phyloP scores from a whole-genome alignment of 2,329 filamentous ascomycete species.

The Penicillium sp. region DNA sequence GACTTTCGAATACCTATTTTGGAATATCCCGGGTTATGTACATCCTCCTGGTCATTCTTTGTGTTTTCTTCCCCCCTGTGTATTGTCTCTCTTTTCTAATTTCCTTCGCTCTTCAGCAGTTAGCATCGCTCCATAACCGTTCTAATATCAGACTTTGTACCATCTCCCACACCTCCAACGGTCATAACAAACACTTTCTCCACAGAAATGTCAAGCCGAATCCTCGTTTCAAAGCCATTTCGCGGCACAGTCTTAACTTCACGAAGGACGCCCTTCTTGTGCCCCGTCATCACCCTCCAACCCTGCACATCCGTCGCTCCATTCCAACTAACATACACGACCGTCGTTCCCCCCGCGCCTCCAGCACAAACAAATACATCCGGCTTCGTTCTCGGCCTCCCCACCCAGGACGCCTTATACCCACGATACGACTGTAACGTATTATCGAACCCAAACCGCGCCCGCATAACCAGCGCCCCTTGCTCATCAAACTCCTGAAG shows the following conservation, averaged over 20 bases:
- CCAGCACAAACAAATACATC: background rate
- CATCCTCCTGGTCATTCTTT: no score
- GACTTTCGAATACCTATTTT: no score
- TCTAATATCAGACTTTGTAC: background rate
- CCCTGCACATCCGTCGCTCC: conserved; percentile 40
- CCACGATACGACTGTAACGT: background rate
- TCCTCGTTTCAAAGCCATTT: background rate
- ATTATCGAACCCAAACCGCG: background rate
- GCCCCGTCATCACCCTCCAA: conserved; percentile 23
- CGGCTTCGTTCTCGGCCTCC: background rate
- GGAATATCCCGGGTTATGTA: no score
- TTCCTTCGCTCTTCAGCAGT: no score
- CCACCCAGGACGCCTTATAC: conserved; percentile 11
- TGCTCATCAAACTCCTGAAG: background rate
- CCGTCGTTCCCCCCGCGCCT: conserved; percentile 11
- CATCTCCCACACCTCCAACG: background rate
- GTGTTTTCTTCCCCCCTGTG: no score
- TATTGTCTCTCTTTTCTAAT: no score
- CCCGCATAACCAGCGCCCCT: background rate
- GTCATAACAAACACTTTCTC: background rate
- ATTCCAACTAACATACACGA: conserved; percentile 46
- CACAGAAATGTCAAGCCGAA: background rate
- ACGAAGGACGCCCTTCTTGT: no score
- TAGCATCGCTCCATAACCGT: no score
- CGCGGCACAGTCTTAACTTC: background rate